These are phyloP conservation scores for Botrytis tulipae DNA, from an alignment of 2,329 filamentous ascomycete genomes.

Conservation along the genomic window DNA sequence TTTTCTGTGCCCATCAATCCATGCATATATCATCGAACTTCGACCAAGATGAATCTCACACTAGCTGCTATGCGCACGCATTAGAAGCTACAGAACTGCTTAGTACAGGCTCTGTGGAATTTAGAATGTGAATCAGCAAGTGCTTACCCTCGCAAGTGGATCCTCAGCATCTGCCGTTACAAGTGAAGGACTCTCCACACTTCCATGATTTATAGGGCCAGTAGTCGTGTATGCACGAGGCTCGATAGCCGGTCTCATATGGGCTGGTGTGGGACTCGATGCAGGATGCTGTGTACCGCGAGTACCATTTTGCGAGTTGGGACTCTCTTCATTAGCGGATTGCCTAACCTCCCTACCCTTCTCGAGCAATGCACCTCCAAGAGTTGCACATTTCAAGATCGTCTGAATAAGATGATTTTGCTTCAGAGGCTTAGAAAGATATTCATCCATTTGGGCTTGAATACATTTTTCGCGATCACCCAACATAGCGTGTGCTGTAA, in stretches of 20 bases:
- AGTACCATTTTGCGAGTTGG: slow-evolving; percentile 28
- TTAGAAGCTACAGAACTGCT: slow-evolving; percentile 35
- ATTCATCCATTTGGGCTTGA: slow-evolving; percentile 98
- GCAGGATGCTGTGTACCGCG: slow-evolving; percentile 20
- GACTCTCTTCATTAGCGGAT: slow-evolving; percentile 35
- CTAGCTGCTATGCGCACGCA: slow-evolving; percentile 39
- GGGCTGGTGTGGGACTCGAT: slow-evolving; percentile 25
- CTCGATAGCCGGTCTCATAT: slow-evolving; percentile 53
- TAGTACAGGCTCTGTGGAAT: slow-evolving; percentile 24
- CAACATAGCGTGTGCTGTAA: slow-evolving; percentile 98
- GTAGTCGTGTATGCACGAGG: slow-evolving; percentile 68
- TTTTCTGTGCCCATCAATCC: slow-evolving; percentile 13
- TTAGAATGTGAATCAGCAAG: slow-evolving; percentile 17
- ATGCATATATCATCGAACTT: slow-evolving; percentile 17
- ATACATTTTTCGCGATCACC: slow-evolving; percentile 98
- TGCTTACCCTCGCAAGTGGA: slow-evolving; percentile 39
- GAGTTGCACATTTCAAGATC: slow-evolving; percentile 92
- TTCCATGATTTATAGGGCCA: slow-evolving; percentile 55
- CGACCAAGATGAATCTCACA: not conserved
- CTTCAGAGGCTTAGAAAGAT: slow-evolving; percentile 92
- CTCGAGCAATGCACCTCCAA: slow-evolving; percentile 79
- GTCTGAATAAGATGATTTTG: slow-evolving; percentile 98
- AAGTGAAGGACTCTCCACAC: slow-evolving; percentile 61
- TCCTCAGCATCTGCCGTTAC: slow-evolving; percentile 61
- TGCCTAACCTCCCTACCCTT: slow-evolving; percentile 62